Evolutionary conservation across 73 alveolate genomes (phyloP).

Genomic region (Stentor roeselii): DNA sequence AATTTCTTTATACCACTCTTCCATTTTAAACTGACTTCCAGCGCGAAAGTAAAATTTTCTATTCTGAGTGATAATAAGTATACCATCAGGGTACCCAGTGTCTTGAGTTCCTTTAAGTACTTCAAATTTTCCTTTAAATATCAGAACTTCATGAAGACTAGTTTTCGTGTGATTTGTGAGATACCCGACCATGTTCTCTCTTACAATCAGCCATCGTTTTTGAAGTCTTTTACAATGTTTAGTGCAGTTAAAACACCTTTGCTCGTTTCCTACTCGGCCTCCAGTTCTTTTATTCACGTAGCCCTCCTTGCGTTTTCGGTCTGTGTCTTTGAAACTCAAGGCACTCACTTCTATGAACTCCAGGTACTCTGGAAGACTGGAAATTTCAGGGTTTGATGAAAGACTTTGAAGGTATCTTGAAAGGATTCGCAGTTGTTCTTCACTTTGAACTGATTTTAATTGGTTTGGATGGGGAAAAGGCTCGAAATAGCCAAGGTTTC

Average conservation of each 20-base stretch:
- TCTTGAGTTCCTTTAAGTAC: slow-evolving; percentile 33
- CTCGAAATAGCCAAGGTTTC: neutral
- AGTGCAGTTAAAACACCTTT: slow-evolving; percentile 20
- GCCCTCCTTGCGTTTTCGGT: slow-evolving; percentile 33
- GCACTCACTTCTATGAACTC: neutral
- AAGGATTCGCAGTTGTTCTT: neutral
- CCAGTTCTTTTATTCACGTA: slow-evolving; percentile 26
- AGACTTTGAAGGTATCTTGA: neutral
- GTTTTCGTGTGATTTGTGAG: neutral
- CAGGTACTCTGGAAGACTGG: neutral
- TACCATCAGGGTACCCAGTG: slow-evolving; percentile 38
- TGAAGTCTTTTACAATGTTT: slow-evolving; percentile 7
- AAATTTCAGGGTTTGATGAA: neutral
- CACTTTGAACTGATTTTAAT: neutral
- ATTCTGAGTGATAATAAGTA: slow-evolving; percentile 29
- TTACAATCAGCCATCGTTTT: slow-evolving; percentile 34
- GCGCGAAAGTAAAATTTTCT: slow-evolving; percentile 34
- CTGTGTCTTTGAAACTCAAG: slow-evolving; percentile 8
- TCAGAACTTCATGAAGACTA: slow-evolving; percentile 38
- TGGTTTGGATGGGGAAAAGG: neutral
- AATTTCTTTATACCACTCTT: slow-evolving; percentile 33
- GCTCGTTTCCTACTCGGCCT: slow-evolving; percentile 34
- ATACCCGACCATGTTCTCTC: slow-evolving; percentile 30
- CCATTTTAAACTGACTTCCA: neutral
- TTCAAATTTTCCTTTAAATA: slow-evolving; percentile 36